Evolutionary conservation across 192 early-diverging fungal genomes (phyloP).

Genomic region (Spinellus fusiger): DNA sequence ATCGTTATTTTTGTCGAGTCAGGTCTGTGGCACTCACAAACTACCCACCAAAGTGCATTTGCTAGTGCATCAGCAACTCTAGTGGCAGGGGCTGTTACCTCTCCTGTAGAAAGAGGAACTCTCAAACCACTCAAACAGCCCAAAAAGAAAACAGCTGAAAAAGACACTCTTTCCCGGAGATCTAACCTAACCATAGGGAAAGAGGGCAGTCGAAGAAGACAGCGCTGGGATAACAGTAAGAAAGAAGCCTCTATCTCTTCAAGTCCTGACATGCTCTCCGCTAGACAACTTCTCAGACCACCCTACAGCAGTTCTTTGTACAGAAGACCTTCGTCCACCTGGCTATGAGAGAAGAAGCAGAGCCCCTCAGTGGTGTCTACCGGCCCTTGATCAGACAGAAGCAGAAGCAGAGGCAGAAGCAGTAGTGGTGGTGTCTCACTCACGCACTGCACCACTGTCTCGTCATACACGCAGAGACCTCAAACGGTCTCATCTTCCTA

Average conservation of each 20-base stretch:
- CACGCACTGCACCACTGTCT: slow-evolving; percentile 20
- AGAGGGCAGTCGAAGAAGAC: slow-evolving; percentile 39
- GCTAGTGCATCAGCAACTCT: neutral
- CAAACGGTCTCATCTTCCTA: slow-evolving; percentile 44
- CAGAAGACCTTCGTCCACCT: slow-evolving; percentile 41
- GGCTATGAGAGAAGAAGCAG: slow-evolving; percentile 28
- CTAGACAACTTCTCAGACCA: slow-evolving; percentile 51
- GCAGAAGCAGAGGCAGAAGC: neutral
- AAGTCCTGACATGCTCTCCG: neutral
- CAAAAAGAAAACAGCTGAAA: slow-evolving; percentile 24
- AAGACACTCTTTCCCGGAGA: slow-evolving; percentile 34
- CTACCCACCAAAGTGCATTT: neutral
- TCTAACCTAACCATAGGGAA: slow-evolving; percentile 36
- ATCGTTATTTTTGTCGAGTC: slow-evolving; percentile 15
- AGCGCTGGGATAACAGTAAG: slow-evolving; percentile 54
- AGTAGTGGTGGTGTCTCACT: neutral
- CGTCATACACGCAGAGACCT: slow-evolving; percentile 38
- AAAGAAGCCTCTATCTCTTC: slow-evolving; percentile 2
- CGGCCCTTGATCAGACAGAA: neutral
- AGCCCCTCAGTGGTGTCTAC: neutral
- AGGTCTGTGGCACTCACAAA: slow-evolving; percentile 4
- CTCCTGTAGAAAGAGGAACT: slow-evolving; percentile 15
- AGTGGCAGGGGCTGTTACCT: slow-evolving; percentile 7
- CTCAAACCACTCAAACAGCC: slow-evolving; percentile 31
- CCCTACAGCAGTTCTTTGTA: slow-evolving; percentile 44